A percentile compares a stretch with the other conserved stretches of the same genome.
Conservation (phyloP, 2,329 filamentous ascomycete genomes). For the Teratosphaeria epicoccoides region DNA sequence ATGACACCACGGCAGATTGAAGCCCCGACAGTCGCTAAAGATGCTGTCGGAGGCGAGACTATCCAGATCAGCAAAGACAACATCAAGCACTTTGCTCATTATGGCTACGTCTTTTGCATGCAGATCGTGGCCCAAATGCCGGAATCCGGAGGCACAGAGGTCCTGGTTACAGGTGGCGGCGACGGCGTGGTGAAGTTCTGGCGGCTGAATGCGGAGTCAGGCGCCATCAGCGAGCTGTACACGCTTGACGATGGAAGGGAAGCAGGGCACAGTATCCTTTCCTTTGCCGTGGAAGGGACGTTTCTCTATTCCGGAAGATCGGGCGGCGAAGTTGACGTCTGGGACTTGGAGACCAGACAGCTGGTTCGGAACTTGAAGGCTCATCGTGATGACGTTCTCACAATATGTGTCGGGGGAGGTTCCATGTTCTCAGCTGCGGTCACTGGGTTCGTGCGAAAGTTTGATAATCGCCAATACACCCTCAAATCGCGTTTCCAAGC, state of each 20-base stretch:
- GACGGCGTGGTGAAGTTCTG: conserved; percentile 95
- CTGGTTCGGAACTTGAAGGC: conserved; percentile 76
- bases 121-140: conserved; percentile 63
- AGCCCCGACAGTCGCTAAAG: conserved; percentile 36
- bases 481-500: conserved; percentile 69
- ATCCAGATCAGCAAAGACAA: conserved; percentile 74
- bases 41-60: conserved; percentile 50
- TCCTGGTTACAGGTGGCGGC: conserved; percentile 81
- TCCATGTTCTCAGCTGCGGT: conserved; percentile 80
- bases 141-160: conserved; percentile 62
- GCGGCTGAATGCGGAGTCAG: conserved; percentile 54
- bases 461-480: conserved; percentile 67
- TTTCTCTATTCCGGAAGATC: conserved; percentile 88
- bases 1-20: conserved; percentile 63
- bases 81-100: conserved; percentile 82
- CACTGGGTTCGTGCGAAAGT: conserved; percentile 62
- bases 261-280: conserved; percentile 56
- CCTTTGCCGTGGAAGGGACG: conserved; percentile 75
- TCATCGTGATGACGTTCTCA: conserved; percentile 72
- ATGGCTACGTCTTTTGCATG: conserved; percentile 96
- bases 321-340: conserved; percentile 81
- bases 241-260: conserved; percentile 49
- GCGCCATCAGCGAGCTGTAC: conserved; percentile 60
- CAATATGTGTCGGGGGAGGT: conserved; percentile 74
- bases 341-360: conserved; percentile 92